Base-by-base conservation (phyloP, 371 early-diverging fungal genomes). In the Mycotypha africana region DNA sequence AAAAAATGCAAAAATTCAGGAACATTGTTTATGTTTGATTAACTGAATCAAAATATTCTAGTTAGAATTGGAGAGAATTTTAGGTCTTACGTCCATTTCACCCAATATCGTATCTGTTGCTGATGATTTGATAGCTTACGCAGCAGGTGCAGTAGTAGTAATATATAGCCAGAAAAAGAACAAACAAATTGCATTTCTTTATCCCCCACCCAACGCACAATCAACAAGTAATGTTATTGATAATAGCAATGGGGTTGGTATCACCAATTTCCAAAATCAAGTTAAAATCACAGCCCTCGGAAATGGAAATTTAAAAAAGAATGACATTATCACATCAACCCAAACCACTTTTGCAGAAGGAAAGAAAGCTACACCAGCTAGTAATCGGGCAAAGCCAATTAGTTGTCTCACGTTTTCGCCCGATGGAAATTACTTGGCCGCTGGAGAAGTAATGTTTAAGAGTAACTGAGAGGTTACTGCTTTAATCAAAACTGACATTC, bases 331-430 rank as follows among this genome's bases (percentile, higher is more conserved):
- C 22, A 20, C 41, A 4, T 32, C 59, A 26, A 22, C 38, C 9
- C 49, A 49, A 32, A 46, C 33, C 10, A 32, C 28, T 20, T 20
- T 41, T 2, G 62, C 62, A 2, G 61, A 70, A 21, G 68, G 70
- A 42, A 68, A 66, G 28, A 37, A 35, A 10, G 53, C 42, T 16
- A 65, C 62, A 15, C 53, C 67, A 2, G 78, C 67, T 25, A 65
- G 63, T 28, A 58, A 59, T 42, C 53, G 79, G 45, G 78, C 78
- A 23, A 89, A 88, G 54, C 67, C 86, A 2, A 74, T 90, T 32
- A 81, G 89, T 25, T 86, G 90, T 43, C 57, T 91, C 24, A 76
- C 87, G 2, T 88, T 88, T 47, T 86, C 90, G 2, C 73, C 80
- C 1, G 88, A 90, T 65, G 91, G 88, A 3, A 71, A 78, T 23